Percentiles rank a stretch among this genome's conserved stretches.
These are phyloP conservation scores for Penicillium freii DNA, from an alignment of 2,329 filamentous ascomycete species.

Conservation along the genomic window DNA sequence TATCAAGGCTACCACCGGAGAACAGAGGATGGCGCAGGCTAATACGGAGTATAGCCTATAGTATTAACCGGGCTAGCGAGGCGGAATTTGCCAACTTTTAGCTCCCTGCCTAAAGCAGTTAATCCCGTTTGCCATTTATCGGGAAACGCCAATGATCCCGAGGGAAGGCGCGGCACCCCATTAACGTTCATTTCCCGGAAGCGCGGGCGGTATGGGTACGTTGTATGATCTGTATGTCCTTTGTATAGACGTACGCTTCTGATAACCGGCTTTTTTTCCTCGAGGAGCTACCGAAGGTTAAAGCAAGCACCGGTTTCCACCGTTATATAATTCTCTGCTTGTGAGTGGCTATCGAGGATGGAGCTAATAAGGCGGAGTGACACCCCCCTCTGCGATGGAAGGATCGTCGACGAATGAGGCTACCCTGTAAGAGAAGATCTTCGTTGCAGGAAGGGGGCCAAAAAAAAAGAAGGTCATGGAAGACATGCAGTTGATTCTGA, in stretches of 20 bases:
- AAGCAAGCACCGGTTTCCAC: neutral
- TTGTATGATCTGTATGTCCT: neutral
- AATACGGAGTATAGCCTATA: neutral
- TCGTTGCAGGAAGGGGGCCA: neutral
- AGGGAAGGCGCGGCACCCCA: neutral
- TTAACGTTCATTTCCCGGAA: neutral
- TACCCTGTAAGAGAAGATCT: neutral
- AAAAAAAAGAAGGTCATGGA: neutral
- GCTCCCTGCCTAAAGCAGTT: neutral
- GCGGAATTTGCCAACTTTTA: no score
- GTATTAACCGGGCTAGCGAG: neutral
- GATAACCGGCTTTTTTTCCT: neutral
- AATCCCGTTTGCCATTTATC: neutral
- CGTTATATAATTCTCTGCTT: neutral
- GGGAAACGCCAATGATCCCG: neutral
- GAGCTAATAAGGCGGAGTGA: neutral
- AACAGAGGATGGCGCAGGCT: neutral
- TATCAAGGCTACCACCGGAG: neutral
- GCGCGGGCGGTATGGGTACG: neutral
- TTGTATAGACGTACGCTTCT: neutral
- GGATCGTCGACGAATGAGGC: slow-evolving; percentile 1
- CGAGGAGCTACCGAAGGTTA: neutral
- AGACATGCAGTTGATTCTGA: neutral
- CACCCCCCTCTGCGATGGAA: neutral
- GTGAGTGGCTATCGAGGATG: slow-evolving; percentile 3